Base-by-base conservation (phyloP, 2,329 filamentous ascomycete species). In the Paecilomyces dactylethromorphus region DNA sequence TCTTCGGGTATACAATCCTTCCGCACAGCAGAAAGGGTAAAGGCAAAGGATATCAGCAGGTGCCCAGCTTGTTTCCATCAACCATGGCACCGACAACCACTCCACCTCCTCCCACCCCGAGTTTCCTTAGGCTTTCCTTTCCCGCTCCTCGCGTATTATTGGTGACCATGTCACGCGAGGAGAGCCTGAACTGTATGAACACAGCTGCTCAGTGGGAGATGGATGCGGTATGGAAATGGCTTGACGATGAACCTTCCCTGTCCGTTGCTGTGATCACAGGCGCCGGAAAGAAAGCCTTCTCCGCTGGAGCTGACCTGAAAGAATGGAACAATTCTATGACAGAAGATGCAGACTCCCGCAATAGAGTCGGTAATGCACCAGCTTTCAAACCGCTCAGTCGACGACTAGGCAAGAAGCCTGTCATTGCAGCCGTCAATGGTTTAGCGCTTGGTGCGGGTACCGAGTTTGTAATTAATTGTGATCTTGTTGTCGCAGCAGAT, bases 391-490 rank as follows among this genome's bases (percentile, higher is more conserved):
- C 56, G 1, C 74, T 92, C 32, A 85, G 83, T 57, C 85, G 89
- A 62, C 80, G 89, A 26, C 71, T 74, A 4, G 88, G 88, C 54
- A 85, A 84, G 73, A 93, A 93, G 68, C 90, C 90, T 5, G 80
- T 93, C 58, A 82, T 93, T 29, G 88, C 86, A 1, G 90, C 89
- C 0, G 87, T 92, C 21, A 90, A 92, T 68, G 90, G 90, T 6
- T 77, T 88, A 18, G 89, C 87, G 59, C 81, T 90, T 53, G 90
- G 90, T 35, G 90, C 89, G 56, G 90, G 89, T 1, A 87, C 89
- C 73, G 90, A 93, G 77, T 90, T 92, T 76, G 81, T 85, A 12
- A 77, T 88, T 54, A 91, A 91, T 73, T 84, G 82, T 62, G 90
- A 94, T 76, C 76, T 93, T 58, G 81, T 91, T 56, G 63, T 68